phyloP scores from a whole-genome alignment of 1,284 basidiomycete genomes.

The Rhodotorula glutinis region DNA sequence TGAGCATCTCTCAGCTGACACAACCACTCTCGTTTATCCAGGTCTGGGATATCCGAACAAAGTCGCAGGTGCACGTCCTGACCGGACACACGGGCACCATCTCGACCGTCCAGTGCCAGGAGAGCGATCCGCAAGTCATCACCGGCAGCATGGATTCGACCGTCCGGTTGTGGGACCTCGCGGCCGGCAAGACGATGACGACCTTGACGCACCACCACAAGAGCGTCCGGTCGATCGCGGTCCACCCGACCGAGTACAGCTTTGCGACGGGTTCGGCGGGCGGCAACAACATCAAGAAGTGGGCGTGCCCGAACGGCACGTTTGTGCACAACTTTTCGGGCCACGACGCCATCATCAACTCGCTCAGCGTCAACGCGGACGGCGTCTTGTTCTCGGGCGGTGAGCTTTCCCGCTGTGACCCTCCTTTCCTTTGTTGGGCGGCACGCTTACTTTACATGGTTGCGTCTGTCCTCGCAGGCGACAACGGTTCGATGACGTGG shows the following conservation, averaged over 20 bases:
- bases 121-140: slow-evolving; percentile 94
- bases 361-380: slow-evolving; percentile 86
- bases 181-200: slow-evolving; percentile 91
- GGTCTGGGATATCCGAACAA: slow-evolving; percentile 98
- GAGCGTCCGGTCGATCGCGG: slow-evolving; percentile 84
- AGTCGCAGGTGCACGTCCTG: slow-evolving; percentile 90
- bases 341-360: slow-evolving; percentile 97
- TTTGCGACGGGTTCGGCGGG: slow-evolving; percentile 94
- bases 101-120: slow-evolving; percentile 90
- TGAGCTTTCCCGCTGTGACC: slow-evolving; percentile 48
- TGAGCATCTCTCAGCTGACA: neutral
- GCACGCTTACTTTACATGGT: neutral
- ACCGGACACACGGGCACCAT: slow-evolving; percentile 91
- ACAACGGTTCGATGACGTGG: slow-evolving; percentile 81
- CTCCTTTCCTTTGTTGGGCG: neutral
- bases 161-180: slow-evolving; percentile 97
- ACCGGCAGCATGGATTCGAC: slow-evolving; percentile 98
- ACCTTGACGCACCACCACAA: slow-evolving; percentile 99
- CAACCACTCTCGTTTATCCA: slow-evolving; percentile 4
- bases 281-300: slow-evolving; percentile 99
- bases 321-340: slow-evolving; percentile 95
- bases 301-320: slow-evolving; percentile 93
- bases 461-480: slow-evolving; percentile 55
- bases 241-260: slow-evolving; percentile 92
- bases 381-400: slow-evolving; percentile 96